Evolutionary conservation across 148 eudicot genomes (phyloP), one percentile per base, ranked within the genome.

Genomic region (Agrostemma githago): DNA sequence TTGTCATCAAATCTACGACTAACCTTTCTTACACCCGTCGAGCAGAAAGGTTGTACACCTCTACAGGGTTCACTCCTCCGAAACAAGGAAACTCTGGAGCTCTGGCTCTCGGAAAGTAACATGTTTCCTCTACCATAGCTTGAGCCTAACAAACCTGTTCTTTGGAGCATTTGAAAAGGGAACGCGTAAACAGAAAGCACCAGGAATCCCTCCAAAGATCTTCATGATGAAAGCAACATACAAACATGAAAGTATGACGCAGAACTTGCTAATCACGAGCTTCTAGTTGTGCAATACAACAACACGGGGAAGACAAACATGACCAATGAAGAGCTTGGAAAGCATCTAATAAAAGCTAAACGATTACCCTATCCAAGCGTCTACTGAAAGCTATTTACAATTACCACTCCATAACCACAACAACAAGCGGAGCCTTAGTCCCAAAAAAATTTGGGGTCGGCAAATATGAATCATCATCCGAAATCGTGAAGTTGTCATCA

Each of bases 11-110:
- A 53, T 41, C 21, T n/a, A 53, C 61, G 14, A 34, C 75, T 71
- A 51, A 79, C 82, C 82, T 71, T 66, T 6, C 26, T 2, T 56
- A 71, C 54, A 40, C 63, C 72, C 20, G 71, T n/a, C 10, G 70
- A 62, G 44, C 48, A 10, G 44, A 72, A 19, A 65, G 48, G 17
- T 14, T 40, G 66, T 54, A n/a, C 63, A 16, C 57, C 64, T 53
- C 54, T 62, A 20, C 20, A 62, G 68, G 68, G 34, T 26, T 48
- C 14, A 20, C 69, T 51, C 46, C 57, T 72, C 20, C 37, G 54
- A 76, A 72, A 80, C 40, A 66, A 58, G 59, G 79, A 12, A 72
- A 69, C 41, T 57, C 70, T 54, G 39, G 82, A 56, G 62, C 72
- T 12, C 75, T 62, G 21, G 64, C 70, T 60, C n/a, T 72, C 74